Conservation (phyloP, 2,329 filamentous ascomycete species). For the Neofusicoccum umdonicola region DNA sequence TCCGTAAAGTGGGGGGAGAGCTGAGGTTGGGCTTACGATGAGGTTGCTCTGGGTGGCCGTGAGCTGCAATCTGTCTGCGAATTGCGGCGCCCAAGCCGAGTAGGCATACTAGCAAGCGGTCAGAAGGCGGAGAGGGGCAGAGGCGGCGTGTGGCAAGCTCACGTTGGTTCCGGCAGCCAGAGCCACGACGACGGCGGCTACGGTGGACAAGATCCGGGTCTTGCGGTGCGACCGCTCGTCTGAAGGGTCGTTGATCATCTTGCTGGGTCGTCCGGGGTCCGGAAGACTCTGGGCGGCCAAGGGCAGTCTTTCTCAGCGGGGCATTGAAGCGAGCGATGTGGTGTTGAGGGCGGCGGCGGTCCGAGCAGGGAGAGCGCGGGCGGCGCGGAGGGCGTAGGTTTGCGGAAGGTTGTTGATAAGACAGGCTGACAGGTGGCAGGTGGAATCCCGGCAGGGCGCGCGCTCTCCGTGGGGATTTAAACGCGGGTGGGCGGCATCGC, state of each 20-base stretch:
- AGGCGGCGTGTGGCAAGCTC: conserved; percentile 30
- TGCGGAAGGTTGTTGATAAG: neutral
- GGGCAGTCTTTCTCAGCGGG: neutral
- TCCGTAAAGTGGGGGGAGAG: conserved; percentile 9
- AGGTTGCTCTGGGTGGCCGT: conserved; percentile 92
- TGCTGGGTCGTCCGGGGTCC: conserved; percentile 8
- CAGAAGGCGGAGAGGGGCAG: neutral
- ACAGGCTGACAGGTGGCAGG: neutral
- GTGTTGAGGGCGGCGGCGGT: neutral
- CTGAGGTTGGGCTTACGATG: conserved; percentile 59
- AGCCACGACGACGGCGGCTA: conserved; percentile 80
- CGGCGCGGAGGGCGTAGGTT: neutral
- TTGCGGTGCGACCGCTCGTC: conserved; percentile 54
- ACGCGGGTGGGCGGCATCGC: neutral
- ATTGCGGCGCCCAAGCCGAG: conserved; percentile 95
- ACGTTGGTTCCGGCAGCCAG: conserved; percentile 93
- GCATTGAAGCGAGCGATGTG: conserved; percentile 5
- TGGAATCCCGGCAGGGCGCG: neutral
- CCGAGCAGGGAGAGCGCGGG: neutral
- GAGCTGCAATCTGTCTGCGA: conserved; percentile 79
- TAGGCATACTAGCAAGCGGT: conserved; percentile 82
- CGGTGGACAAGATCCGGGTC: conserved; percentile 75
- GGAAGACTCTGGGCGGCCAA: conserved; percentile 5
- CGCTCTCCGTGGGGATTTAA: neutral
- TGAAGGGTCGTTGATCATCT: conserved; percentile 19